A percentile compares a stretch with the other conserved stretches of the same genome.
Evolutionary conservation across 371 early-diverging fungal species (phyloP).

Genomic region (Mortierella sp.): DNA sequence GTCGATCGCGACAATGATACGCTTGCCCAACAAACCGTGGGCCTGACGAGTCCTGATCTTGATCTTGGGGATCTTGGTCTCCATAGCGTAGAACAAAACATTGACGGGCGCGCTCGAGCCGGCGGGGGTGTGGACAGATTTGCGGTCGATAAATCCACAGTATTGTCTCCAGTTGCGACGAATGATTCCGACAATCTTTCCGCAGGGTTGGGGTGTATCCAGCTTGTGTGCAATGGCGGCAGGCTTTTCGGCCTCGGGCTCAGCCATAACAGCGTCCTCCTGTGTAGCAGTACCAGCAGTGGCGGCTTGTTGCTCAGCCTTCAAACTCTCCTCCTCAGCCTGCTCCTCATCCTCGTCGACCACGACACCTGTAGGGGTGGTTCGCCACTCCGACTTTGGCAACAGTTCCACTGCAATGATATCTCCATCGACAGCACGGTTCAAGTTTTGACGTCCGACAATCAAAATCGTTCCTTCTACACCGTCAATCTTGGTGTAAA

Average conservation of each 20-base stretch:
- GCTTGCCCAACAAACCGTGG: slow-evolving; percentile 76
- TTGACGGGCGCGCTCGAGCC: slow-evolving; percentile 65
- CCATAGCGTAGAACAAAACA: slow-evolving; percentile 89
- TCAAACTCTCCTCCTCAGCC: slow-evolving; percentile 66
- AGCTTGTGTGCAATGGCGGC: slow-evolving; percentile 59
- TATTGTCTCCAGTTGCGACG: slow-evolving; percentile 95
- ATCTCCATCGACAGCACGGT: slow-evolving; percentile 95
- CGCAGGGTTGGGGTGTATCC: slow-evolving; percentile 77
- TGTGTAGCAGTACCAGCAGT: slow-evolving; percentile 24
- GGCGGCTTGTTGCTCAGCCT: slow-evolving; percentile 55
- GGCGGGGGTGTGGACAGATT: slow-evolving; percentile 68
- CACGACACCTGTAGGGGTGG: slow-evolving; percentile 76
- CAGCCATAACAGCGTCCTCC: slow-evolving; percentile 60
- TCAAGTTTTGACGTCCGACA: slow-evolving; percentile 86
- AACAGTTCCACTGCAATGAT: slow-evolving; percentile 87
- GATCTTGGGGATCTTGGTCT: slow-evolving; percentile 93
- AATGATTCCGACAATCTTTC: slow-evolving; percentile 92
- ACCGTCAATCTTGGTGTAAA: slow-evolving; percentile 82
- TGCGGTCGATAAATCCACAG: slow-evolving; percentile 92
- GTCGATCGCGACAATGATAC: slow-evolving; percentile 94
- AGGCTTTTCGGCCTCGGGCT: slow-evolving; percentile 15
- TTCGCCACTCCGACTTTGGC: slow-evolving; percentile 89
- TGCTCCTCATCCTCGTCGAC: slow-evolving; percentile 78
- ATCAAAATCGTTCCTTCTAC: slow-evolving; percentile 81
- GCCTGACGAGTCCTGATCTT: slow-evolving; percentile 93